These are phyloP conservation scores for Lantana camara DNA, from an alignment of 257 asterid genomes.

Conservation along the genomic window DNA sequence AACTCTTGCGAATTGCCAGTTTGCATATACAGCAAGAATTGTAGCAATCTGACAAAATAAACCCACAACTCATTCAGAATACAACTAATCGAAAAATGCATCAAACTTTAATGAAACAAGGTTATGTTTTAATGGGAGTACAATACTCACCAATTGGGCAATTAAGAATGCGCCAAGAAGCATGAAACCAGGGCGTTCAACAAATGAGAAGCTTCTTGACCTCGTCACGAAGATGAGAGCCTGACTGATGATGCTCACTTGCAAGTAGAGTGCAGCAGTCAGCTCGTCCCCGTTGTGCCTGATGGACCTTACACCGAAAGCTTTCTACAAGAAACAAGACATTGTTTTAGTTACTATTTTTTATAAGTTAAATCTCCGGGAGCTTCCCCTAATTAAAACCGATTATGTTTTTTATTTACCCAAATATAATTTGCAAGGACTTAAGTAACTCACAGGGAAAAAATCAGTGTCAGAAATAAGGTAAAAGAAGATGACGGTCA, in stretches of 20 bases:
- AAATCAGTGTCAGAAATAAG: slow-evolving; percentile 44
- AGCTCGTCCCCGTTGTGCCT: slow-evolving; percentile 42
- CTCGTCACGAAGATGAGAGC: slow-evolving; percentile 86
- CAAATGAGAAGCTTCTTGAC: slow-evolving; percentile 73
- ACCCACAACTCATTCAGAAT: slow-evolving; percentile 1
- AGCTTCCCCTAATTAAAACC: too few relatives aligned
- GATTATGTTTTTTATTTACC: too few relatives aligned
- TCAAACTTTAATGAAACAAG: neutral
- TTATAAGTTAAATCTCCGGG: too few relatives aligned
- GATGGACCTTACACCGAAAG: slow-evolving; percentile 45
- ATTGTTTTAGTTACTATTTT: too few relatives aligned
- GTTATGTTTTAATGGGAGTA: neutral
- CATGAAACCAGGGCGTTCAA: slow-evolving; percentile 69
- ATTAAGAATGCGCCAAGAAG: slow-evolving; percentile 59
- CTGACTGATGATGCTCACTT: slow-evolving; percentile 84
- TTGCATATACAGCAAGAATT: slow-evolving; percentile 60
- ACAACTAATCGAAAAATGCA: neutral
- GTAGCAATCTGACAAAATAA: slow-evolving; percentile 73
- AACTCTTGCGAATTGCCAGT: slow-evolving; percentile 68
- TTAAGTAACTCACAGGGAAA: slow-evolving; percentile 38
- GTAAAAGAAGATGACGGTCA: slow-evolving; percentile 53
- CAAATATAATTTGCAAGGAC: neutral
- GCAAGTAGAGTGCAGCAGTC: slow-evolving; percentile 78
- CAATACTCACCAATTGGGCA: slow-evolving; percentile 75
- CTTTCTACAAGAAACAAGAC: slow-evolving; percentile 29